Evolutionary conservation across 306 rosid species (phyloP), one percentile per base, ranked within the genome.

Genomic region (Sindora glabra): DNA sequence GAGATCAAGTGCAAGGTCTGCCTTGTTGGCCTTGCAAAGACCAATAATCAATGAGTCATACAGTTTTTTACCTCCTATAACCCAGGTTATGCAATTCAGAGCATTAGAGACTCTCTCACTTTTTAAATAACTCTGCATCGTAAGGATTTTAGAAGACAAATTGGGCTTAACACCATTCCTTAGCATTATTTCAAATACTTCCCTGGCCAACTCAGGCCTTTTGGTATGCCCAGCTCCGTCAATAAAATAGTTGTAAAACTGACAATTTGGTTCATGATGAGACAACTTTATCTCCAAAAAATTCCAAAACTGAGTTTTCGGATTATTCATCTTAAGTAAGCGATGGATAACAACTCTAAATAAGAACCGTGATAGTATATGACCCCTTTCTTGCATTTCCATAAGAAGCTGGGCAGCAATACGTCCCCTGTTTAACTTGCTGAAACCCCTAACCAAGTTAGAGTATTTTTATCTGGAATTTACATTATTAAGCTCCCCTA

Each of bases 301-400:
- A 29, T 73, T 62, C 64, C 66, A 30, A 71, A 87, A 52, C 1
- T 61, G 78, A 23, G 54, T 6, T 47, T 74, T 84, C 46, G 85
- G 42, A 74, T 81, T 81, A 41, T 75, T 79, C 87, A 70, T 83
- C 24, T 47, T 41, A 72, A 68, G 74, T 33, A 91, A 56, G 71
- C 74, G 42, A 22, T 38, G 15, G 68, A 91, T 17, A 71, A 87
- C 95, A 61, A 41, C 53, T 70, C 76, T 74, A 59, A 40, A 74
- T 47, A 77, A 12, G 8, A 39, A 13, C 6, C 59, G 71, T 10
- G 44, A 49, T 6, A 74, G 69, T 27, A 0, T 30, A 79, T 77
- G 40, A 59, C 87, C 89, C 54, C 71, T 86, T 59, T 48, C 83
- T 57, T 76, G 79, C 96, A 91, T 87, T 72, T 91, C 96, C 57